Percentiles rank a stretch among this genome's conserved stretches.
phyloP scores from a whole-genome alignment of 2,329 filamentous ascomycete species.

The Talaromyces sp. region DNA sequence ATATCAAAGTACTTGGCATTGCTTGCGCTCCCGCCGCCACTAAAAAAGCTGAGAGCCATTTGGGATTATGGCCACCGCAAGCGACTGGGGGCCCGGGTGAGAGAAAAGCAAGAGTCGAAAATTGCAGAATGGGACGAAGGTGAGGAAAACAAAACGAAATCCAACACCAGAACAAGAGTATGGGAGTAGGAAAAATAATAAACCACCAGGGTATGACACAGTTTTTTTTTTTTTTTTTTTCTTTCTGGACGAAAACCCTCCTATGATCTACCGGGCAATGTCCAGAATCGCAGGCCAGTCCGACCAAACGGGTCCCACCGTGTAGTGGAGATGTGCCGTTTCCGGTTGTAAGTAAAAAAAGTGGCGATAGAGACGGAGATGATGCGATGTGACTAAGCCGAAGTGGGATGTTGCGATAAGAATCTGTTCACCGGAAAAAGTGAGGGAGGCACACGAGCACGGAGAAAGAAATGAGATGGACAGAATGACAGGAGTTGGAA shows the following conservation, averaged over 20 bases:
- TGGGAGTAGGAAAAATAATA: constrained; percentile 10
- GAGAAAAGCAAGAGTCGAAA: background rate
- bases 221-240: constrained; percentile 16
- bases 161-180: background rate
- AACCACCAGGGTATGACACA: constrained; percentile 24
- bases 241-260: constrained; percentile 16
- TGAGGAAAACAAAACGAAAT: background rate
- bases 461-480: background rate
- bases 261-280: constrained; percentile 36
- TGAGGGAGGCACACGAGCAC: background rate
- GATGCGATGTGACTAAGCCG: constrained; percentile 27
- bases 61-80: constrained; percentile 21
- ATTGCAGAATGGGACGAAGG: background rate
- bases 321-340: constrained; percentile 31
- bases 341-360: constrained; percentile 25
- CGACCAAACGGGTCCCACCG: constrained; percentile 37
- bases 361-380: constrained; percentile 26
- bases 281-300: constrained; percentile 54
- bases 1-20: constrained; percentile 55
- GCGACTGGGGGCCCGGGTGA: constrained; percentile 21
- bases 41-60: constrained; percentile 53
- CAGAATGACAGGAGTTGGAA: background rate
- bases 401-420: constrained; percentile 1
- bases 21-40: constrained; percentile 44
- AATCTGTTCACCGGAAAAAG: constrained; percentile 5